Conservation (phyloP, 495 filamentous ascomycete species). For the Gamarada debralockiae region DNA sequence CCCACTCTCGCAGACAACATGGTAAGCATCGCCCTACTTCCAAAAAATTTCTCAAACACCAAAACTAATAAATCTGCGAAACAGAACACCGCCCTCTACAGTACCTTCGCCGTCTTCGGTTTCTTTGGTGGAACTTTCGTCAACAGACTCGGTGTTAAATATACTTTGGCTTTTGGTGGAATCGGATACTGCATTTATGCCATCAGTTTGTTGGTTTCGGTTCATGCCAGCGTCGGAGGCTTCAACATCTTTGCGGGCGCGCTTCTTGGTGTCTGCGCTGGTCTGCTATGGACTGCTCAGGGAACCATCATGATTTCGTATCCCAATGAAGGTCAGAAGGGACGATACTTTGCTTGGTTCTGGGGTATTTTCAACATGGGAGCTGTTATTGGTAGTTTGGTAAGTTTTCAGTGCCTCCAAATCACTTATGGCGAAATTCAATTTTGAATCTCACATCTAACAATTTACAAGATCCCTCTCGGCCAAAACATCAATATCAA, state of each 20-base stretch:
- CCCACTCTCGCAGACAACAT: constrained; percentile 61
- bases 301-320: constrained; percentile 97
- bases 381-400: constrained; percentile 83
- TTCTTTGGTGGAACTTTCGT: constrained; percentile 82
- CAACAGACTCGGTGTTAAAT: constrained; percentile 70
- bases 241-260: constrained; percentile 77
- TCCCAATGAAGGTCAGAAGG: constrained; percentile 76
- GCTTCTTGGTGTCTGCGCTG: constrained; percentile 74
- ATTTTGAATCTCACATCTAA: constrained; percentile 5
- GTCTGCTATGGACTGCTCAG: constrained; percentile 87
- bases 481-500: constrained; percentile 70
- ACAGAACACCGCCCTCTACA: constrained; percentile 62
- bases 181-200: constrained; percentile 86
- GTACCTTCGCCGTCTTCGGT: constrained; percentile 79
- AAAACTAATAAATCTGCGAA: background rate
- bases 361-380: constrained; percentile 97
- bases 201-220: constrained; percentile 74
- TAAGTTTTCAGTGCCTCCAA: constrained; percentile 29
- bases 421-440: background rate
- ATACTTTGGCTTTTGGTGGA: constrained; percentile 74
- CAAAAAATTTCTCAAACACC: constrained; percentile 16
- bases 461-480: constrained; percentile 57
- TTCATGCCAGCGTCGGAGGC: constrained; percentile 70
- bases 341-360: constrained; percentile 84
- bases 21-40: constrained; percentile 21